Evolutionary conservation across 257 asterid genomes (phyloP).

Genomic region (Scutellaria barbata): DNA sequence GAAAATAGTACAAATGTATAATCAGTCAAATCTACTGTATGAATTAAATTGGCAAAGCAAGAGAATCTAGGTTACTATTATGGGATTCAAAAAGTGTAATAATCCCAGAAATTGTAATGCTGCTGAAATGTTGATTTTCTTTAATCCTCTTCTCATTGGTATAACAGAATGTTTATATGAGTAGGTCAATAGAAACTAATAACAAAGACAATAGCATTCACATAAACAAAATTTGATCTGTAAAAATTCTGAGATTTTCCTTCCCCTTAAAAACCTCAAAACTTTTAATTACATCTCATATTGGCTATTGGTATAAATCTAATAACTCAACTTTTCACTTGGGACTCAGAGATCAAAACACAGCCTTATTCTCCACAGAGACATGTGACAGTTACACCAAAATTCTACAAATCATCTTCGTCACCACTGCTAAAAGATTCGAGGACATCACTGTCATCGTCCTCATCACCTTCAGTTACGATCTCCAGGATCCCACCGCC

Average conservation of each 20-base stretch:
- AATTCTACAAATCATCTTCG: slow-evolving; percentile 57
- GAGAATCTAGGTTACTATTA: too few species aligned
- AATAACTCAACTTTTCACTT: background rate
- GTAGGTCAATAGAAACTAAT: background rate
- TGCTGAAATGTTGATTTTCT: background rate
- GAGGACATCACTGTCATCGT: slow-evolving; percentile 67
- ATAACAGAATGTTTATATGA: background rate
- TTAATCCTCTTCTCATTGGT: background rate
- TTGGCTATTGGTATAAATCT: background rate
- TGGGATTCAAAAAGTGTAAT: background rate
- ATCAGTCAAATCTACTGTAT: too few species aligned
- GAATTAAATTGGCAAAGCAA: too few species aligned
- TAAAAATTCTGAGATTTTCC: background rate
- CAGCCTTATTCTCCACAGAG: slow-evolving; percentile 30
- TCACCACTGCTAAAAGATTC: slow-evolving; percentile 76
- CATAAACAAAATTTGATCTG: slow-evolving; percentile 33
- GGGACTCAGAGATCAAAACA: background rate
- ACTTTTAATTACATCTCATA: slow-evolving; percentile 42
- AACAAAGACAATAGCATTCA: background rate
- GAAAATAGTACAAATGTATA: too few species aligned
- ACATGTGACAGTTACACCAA: background rate
- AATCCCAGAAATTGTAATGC: background rate
- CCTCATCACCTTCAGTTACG: slow-evolving; percentile 72
- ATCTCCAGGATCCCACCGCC: slow-evolving; percentile 75
- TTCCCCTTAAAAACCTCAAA: slow-evolving; percentile 29